Percentiles rank a stretch among this genome's conserved stretches.
These are phyloP conservation scores for Exophiala calicioides DNA, from an alignment of 2,329 filamentous ascomycete species.

Conservation along the genomic window DNA sequence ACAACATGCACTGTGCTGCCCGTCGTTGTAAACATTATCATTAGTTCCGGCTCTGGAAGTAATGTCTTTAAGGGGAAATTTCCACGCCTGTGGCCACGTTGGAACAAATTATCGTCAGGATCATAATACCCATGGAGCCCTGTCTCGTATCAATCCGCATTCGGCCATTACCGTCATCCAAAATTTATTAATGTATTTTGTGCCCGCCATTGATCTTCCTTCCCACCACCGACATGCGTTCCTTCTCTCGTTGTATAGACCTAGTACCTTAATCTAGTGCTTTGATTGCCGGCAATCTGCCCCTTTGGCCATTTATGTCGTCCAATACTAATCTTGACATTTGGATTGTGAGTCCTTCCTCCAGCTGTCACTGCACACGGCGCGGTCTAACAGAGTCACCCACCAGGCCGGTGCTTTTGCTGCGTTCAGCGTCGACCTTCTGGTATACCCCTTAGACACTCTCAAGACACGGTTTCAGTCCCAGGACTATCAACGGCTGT, in stretches of 20 bases:
- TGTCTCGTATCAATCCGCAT: no score
- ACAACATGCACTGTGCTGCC: no score
- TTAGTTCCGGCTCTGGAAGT: no score
- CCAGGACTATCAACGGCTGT: constrained; percentile 69
- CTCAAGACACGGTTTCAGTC: constrained; percentile 85
- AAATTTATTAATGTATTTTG: no score
- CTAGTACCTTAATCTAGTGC: constrained; percentile 9
- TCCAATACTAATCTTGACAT: constrained; percentile 57
- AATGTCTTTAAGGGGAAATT: no score
- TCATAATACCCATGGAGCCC: no score
- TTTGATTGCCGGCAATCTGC: not conserved
- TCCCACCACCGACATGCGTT: not conserved
- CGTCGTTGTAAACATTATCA: no score
- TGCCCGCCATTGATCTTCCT: no score
- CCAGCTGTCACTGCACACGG: not conserved
- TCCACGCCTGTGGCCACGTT: no score
- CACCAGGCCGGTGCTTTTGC: constrained; percentile 77
- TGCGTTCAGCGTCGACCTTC: constrained; percentile 80
- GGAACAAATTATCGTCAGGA: no score
- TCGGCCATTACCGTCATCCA: no score
- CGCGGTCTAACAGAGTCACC: not conserved
- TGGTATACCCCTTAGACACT: constrained; percentile 86
- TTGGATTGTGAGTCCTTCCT: constrained; percentile 52
- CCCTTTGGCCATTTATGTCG: constrained; percentile 41
- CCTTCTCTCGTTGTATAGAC: constrained; percentile 1